A percentile compares a stretch with the other conserved stretches of the same genome.
Conservation (phyloP, 495 filamentous ascomycete genomes). For the Xylaria sp. region DNA sequence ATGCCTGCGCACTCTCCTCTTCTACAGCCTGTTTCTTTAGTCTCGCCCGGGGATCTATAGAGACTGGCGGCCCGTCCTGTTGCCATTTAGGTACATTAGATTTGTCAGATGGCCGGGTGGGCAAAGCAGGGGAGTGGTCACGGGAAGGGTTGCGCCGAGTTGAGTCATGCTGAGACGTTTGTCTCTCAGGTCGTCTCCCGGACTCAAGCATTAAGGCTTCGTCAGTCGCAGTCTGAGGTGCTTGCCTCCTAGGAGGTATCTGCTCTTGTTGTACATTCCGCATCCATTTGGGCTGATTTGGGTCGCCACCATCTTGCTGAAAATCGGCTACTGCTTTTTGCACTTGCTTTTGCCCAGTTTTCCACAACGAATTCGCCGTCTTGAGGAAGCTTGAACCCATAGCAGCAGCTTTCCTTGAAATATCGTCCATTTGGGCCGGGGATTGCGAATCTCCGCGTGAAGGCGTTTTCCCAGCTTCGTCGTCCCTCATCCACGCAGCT, state of each 20-base stretch:
- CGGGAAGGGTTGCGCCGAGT: constrained; percentile 38
- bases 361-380: constrained; percentile 94
- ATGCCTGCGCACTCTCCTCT: constrained; percentile 82
- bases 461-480: constrained; percentile 42
- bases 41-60: constrained; percentile 63
- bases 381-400: constrained; percentile 87
- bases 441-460: constrained; percentile 63
- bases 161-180: constrained; percentile 41
- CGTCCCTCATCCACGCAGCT: constrained; percentile 49
- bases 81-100: constrained; percentile 51
- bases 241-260: constrained; percentile 34
- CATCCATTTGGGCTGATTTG: constrained; percentile 95
- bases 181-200: constrained; percentile 57
- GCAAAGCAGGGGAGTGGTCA: constrained; percentile 56
- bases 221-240: constrained; percentile 64
- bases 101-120: constrained; percentile 38
- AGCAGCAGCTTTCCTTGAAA: constrained; percentile 80
- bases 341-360: constrained; percentile 90
- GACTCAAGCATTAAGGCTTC: constrained; percentile 92
- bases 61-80: constrained; percentile 48
- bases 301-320: constrained; percentile 72
- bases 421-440: constrained; percentile 71
- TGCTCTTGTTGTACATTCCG: constrained; percentile 62
- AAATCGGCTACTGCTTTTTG: constrained; percentile 93
- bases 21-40: constrained; percentile 76